A percentile compares a stretch with the other conserved stretches of the same genome.
Conservation (phyloP, 1,284 basidiomycete genomes). For the Vanrija humicola region DNA sequence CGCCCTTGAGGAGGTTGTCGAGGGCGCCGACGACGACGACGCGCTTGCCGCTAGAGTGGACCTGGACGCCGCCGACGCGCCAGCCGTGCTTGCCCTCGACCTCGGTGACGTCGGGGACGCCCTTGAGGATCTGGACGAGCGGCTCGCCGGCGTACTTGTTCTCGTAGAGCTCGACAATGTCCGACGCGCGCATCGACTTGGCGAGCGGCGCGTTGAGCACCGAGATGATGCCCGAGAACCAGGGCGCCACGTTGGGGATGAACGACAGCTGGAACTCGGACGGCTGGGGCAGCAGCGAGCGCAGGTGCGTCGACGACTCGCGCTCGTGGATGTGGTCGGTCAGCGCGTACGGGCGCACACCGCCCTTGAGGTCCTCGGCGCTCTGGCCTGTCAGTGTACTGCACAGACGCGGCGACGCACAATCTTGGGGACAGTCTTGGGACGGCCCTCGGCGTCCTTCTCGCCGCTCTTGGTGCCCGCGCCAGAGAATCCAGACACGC, state of each 20-base stretch:
- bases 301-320: conserved; percentile 80
- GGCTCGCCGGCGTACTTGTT: conserved; percentile 72
- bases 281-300: conserved; percentile 54
- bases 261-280: conserved; percentile 69
- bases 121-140: conserved; percentile 63
- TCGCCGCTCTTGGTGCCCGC: conserved; percentile 77
- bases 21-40: conserved; percentile 90
- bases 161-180: conserved; percentile 72
- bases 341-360: conserved; percentile 77
- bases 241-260: conserved; percentile 80
- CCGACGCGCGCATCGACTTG: conserved; percentile 61
- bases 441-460: conserved; percentile 61
- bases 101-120: conserved; percentile 73
- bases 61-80: conserved; percentile 88
- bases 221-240: conserved; percentile 95
- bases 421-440: conserved; percentile 78
- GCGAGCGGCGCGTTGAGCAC: conserved; percentile 77
- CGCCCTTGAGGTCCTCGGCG: conserved; percentile 67
- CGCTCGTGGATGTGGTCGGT: conserved; percentile 99
- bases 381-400: conserved; percentile 14
- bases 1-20: conserved; percentile 95
- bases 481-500: conserved; percentile 89
- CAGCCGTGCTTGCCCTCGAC: conserved; percentile 81
- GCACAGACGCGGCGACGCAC: conserved; percentile 32
- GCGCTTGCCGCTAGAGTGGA: conserved; percentile 79